Percentiles rank a stretch among this genome's conserved stretches.
These are phyloP conservation scores for Lipomyces orientalis DNA, from an alignment of 805 yeast species.

Conservation along the genomic window DNA sequence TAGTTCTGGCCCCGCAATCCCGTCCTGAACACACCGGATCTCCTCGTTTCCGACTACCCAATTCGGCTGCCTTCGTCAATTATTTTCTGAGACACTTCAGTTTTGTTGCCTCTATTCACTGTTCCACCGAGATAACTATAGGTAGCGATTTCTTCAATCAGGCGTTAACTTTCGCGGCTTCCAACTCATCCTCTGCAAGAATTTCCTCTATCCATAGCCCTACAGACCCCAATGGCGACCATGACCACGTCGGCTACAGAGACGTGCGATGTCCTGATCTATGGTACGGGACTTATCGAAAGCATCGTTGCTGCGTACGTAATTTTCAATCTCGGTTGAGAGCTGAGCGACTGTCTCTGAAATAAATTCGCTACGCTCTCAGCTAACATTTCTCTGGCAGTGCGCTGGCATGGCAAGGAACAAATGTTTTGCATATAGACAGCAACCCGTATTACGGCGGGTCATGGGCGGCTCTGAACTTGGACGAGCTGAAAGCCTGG, in stretches of 20 bases:
- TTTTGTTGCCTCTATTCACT: background rate
- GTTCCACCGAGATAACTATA: background rate
- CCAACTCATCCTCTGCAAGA: background rate
- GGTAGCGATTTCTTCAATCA: background rate
- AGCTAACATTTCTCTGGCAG: conserved; percentile 19
- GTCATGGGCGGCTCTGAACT: conserved; percentile 79
- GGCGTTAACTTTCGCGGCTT: background rate
- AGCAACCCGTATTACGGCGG: conserved; percentile 88
- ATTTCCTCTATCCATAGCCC: background rate
- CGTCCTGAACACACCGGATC: background rate
- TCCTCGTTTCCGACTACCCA: background rate
- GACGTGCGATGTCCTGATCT: conserved; percentile 83
- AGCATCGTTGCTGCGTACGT: conserved; percentile 76
- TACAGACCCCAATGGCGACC: conserved; percentile 36
- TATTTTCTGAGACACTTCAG: background rate
- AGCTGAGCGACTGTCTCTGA: background rate
- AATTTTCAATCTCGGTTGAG: background rate
- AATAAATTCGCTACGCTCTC: background rate
- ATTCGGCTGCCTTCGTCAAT: background rate
- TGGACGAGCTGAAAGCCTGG: conserved; percentile 87
- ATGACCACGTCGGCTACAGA: conserved; percentile 50
- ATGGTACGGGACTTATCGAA: conserved; percentile 92
- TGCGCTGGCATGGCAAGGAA: conserved; percentile 97
- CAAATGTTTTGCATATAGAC: conserved; percentile 90
- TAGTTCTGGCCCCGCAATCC: background rate